Evolutionary conservation across 2,329 filamentous ascomycete genomes (phyloP).

Genomic region (Penicillium fuscoglaucum): DNA sequence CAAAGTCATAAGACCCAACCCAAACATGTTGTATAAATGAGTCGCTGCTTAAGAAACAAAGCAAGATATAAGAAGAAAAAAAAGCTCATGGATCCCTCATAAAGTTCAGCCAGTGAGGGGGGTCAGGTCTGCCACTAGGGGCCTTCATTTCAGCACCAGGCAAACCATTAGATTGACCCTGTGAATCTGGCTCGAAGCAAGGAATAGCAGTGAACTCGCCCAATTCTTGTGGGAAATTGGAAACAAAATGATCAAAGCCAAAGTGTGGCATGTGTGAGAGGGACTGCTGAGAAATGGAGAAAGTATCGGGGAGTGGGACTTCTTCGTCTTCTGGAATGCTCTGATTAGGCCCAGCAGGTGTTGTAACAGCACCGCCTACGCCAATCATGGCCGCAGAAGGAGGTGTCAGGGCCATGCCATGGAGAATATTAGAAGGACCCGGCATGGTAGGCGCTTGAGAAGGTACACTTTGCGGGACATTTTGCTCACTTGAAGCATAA

Average conservation of each 20-base stretch:
- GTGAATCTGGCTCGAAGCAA: constrained; percentile 39
- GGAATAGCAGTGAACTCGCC: constrained; percentile 44
- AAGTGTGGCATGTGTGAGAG: constrained; percentile 37
- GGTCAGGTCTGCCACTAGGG: constrained; percentile 24
- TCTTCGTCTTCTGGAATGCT: constrained; percentile 25
- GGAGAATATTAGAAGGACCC: constrained; percentile 17
- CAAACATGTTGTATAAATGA: background rate
- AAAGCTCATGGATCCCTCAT: constrained; percentile 27
- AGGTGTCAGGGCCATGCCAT: constrained; percentile 26
- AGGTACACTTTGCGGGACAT: constrained; percentile 10
- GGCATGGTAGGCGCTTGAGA: constrained; percentile 13
- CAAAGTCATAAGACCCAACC: constrained; percentile 3
- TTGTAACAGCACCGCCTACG: constrained; percentile 5
- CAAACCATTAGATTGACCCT: constrained; percentile 19
- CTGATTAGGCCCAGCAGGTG: constrained; percentile 9
- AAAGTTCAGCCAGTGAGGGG: constrained; percentile 38
- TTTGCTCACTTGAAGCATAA: constrained; percentile 13
- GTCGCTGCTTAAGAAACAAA: constrained; percentile 6
- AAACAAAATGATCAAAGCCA: constrained; percentile 43
- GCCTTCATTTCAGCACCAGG: constrained; percentile 29
- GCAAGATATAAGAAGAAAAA: background rate
- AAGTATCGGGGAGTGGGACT: constrained; percentile 29
- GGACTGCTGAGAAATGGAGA: constrained; percentile 31
- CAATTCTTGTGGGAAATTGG: constrained; percentile 43
- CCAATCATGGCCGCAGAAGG: constrained; percentile 13